These are phyloP conservation scores for Trichoderma citrinoviride DNA, from an alignment of 2,329 filamentous ascomycete species.

Conservation along the genomic window DNA sequence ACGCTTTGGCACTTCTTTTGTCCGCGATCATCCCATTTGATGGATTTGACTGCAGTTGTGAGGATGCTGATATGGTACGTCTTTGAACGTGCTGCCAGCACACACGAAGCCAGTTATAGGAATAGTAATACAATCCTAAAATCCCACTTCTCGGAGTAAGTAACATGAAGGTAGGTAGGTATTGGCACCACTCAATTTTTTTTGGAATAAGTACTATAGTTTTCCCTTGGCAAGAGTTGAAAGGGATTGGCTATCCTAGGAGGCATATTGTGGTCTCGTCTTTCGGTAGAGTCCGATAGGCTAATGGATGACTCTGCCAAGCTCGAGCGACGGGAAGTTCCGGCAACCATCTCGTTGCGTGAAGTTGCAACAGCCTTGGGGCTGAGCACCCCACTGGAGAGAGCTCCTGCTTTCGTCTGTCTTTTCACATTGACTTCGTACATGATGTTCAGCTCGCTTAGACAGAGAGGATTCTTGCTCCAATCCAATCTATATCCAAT, in stretches of 20 bases:
- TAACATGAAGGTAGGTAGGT: too few relatives aligned
- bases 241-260: neutral
- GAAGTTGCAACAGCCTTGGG: conserved; percentile 6
- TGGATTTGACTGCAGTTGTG: too few relatives aligned
- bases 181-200: too few relatives aligned
- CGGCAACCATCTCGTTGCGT: conserved; percentile 9
- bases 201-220: too few relatives aligned
- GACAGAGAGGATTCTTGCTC: neutral
- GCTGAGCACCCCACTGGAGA: conserved; percentile 1
- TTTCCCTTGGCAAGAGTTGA: too few relatives aligned
- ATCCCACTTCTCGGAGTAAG: too few relatives aligned
- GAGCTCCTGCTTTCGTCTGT: neutral
- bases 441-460: conserved; percentile 3
- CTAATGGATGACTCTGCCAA: neutral
- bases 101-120: neutral
- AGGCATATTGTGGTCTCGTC: neutral
- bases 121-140: too few relatives aligned
- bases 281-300: conserved; percentile 7
- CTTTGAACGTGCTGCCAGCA: neutral
- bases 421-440: too few relatives aligned
- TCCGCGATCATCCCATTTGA: too few relatives aligned
- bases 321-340: conserved; percentile 7
- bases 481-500: too few relatives aligned
- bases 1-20: neutral
- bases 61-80: neutral